A percentile compares a stretch with the other conserved stretches of the same genome.
phyloP scores from a whole-genome alignment of 1,284 basidiomycete genomes.

The Coniferiporia sulphurascens region DNA sequence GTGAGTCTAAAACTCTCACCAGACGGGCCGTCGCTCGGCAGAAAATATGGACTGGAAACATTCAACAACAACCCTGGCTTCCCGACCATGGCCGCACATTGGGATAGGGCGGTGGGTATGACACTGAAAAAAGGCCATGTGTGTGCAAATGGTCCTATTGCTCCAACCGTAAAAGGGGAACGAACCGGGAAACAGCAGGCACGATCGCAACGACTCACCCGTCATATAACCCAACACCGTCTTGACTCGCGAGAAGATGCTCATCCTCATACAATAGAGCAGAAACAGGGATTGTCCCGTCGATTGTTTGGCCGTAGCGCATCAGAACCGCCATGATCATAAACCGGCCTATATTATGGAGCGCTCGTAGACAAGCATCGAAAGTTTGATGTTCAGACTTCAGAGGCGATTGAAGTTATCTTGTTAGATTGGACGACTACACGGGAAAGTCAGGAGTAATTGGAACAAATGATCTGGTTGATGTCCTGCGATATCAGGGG shows the following conservation, averaged over 20 bases:
- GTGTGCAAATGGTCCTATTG: no score
- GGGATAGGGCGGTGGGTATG: no score
- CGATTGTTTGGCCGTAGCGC: conserved; percentile 47
- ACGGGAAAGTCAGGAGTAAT: background rate
- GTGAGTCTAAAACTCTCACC: background rate
- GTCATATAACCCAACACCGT: conserved; percentile 83
- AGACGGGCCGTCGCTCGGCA: background rate
- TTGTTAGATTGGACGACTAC: no score
- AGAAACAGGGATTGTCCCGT: conserved; percentile 69
- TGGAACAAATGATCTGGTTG: background rate
- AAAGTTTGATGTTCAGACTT: background rate
- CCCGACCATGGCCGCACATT: no score
- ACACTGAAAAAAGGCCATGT: no score
- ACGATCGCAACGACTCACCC: conserved; percentile 50
- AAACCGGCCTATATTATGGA: background rate
- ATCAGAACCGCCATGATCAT: conserved; percentile 9
- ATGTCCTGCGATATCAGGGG: background rate
- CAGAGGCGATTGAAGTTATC: no score
- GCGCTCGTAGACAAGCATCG: background rate
- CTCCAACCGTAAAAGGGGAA: no score
- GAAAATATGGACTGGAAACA: background rate
- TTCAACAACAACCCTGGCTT: no score
- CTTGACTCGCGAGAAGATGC: conserved; percentile 66
- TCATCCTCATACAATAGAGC: conserved; percentile 80
- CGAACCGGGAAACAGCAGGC: background rate